Base-by-base conservation (phyloP, 768 basidiomycete genomes). In the Melanogaster broomeanus region DNA sequence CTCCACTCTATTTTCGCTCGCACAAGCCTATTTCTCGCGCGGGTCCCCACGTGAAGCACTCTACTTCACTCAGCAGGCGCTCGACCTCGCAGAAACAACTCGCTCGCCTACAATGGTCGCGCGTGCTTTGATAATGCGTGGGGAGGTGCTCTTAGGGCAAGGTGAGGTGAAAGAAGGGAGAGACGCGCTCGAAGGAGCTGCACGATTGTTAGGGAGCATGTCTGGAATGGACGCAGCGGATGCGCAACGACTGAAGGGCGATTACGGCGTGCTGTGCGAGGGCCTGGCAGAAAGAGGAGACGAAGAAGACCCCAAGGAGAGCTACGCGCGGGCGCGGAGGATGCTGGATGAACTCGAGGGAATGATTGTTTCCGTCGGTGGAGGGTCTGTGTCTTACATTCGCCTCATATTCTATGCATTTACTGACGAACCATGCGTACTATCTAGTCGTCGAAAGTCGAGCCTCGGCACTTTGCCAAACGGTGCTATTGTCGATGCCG, bases 11-110 rank as follows among this genome's bases (percentile, higher is more conserved):
- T 80, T 95, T 51, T 74, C 82, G 3, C 73, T 96, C 7, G 74
- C 81, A 0, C 77, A 82, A 8, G 75, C 80, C 1, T 91, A 93
- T 59, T 74, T 84, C 18, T 65, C 72, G 0, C 82, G 92, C 16
- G 96, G 96, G 1, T 92, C 93, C 6, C 81, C 85, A 3, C 81
- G 88, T 19, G 93, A 95, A 60, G 85, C 91, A 2, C 85, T 91
- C 53, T 94, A 88, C 60, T 96, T 93, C 63, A 77, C 87, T 0
- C 76, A 86, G 35, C 87, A 93, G 62, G 89, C 88, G 1, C 72
- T 78, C n/a, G 82, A 85, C 18, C 72, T 98, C 1, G 90, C 92
- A 0, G 72, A 77, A 42, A 76, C 86, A 6, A 65, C 93, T 11
- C 85, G 84, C 53, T 81, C 87, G 0, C 83, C 87, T 15, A 77